Evolutionary conservation across 768 basidiomycete genomes (phyloP).

Genomic region (Amanita rimosa): DNA sequence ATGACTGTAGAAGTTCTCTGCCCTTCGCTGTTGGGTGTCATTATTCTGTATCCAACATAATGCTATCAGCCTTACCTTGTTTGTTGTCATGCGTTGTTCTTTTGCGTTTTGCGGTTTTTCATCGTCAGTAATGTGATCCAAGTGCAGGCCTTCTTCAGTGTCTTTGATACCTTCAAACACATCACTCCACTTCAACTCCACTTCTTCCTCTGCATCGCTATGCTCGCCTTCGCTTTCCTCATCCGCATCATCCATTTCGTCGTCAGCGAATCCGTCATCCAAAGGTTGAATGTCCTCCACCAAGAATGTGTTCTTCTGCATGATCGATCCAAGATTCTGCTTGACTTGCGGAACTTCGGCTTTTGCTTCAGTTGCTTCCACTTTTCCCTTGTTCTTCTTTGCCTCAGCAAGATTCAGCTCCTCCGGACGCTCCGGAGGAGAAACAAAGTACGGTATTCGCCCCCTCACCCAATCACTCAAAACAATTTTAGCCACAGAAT

Average conservation of each 20-base stretch:
- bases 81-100: slow-evolving; percentile 83
- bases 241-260: slow-evolving; percentile 26
- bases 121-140: slow-evolving; percentile 17
- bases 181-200: slow-evolving; percentile 75
- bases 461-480: slow-evolving; percentile 96
- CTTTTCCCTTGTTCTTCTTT: slow-evolving; percentile 44
- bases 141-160: slow-evolving; percentile 14
- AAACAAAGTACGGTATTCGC: slow-evolving; percentile 91
- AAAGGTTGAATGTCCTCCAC: slow-evolving; percentile 71
- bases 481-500: slow-evolving; percentile 90
- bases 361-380: slow-evolving; percentile 29
- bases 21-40: slow-evolving; percentile 50
- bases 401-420: slow-evolving; percentile 59
- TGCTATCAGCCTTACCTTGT: slow-evolving; percentile 46
- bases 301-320: slow-evolving; percentile 82
- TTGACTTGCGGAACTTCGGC: slow-evolving; percentile 51
- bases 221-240: slow-evolving; percentile 26
- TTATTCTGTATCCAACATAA: background rate
- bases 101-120: slow-evolving; percentile 31
- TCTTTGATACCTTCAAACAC: slow-evolving; percentile 57
- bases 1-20: slow-evolving; percentile 77
- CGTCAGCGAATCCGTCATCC: slow-evolving; percentile 37
- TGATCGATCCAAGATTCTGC: slow-evolving; percentile 79
- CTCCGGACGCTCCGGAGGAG: slow-evolving; percentile 77
- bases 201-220: slow-evolving; percentile 27